These are phyloP conservation scores for Gossypium davidsonii DNA, from an alignment of 441 rosid species.

Conservation along the genomic window DNA sequence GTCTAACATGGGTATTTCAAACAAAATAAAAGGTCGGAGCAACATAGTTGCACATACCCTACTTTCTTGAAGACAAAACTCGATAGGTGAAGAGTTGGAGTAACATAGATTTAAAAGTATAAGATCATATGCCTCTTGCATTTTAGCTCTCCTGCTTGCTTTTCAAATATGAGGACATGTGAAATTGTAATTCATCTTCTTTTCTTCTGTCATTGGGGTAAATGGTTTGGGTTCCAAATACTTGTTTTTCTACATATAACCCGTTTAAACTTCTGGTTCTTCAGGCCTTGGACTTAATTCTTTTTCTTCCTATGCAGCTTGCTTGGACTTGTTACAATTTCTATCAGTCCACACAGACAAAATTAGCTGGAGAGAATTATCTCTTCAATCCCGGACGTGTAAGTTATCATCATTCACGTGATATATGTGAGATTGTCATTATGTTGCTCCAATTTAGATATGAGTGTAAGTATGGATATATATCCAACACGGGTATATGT, in stretches of 20 bases:
- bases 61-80: not conserved
- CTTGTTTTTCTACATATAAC: not conserved
- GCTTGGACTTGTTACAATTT: conserved; percentile 97
- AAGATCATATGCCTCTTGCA: not conserved
- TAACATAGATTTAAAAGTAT: not conserved
- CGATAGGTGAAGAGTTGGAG: not conserved
- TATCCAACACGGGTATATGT: no score
- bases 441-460: no score
- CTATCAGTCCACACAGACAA: conserved; percentile 84
- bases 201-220: not conserved
- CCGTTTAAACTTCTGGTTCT: not conserved
- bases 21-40: no score
- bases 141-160: not conserved
- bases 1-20: no score
- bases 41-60: not conserved
- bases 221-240: not conserved
- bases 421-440: not conserved
- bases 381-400: conserved; percentile 76
- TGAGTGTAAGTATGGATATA: no score
- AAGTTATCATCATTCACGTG: conserved; percentile 6
- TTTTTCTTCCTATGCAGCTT: conserved; percentile 47
- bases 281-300: not conserved
- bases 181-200: not conserved
- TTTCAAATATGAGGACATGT: not conserved
- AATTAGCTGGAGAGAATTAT: conserved; percentile 96